Percentiles rank a stretch among this genome's conserved stretches.
phyloP scores from a whole-genome alignment of 129 eudicot species.

The Flaveria trinervia region DNA sequence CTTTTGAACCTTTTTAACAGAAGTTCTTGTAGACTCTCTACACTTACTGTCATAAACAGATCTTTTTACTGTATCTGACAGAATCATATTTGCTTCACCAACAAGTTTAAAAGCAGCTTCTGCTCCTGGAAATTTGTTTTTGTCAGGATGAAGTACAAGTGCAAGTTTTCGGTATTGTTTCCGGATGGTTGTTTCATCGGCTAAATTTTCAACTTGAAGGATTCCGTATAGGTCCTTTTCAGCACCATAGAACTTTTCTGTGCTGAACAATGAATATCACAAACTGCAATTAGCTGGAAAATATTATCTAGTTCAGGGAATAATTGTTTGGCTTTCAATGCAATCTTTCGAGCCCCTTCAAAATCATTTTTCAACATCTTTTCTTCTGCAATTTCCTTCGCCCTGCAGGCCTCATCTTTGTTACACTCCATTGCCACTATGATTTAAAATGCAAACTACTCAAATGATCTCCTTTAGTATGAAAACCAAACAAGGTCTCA shows the following conservation, averaged over 20 bases:
- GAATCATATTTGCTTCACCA: conserved; percentile 78
- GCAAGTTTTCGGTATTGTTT: conserved; percentile 89
- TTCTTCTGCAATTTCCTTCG: conserved; percentile 62
- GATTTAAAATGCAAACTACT: conserved; percentile 23
- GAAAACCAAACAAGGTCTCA: not conserved
- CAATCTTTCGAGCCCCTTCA: conserved; percentile 74
- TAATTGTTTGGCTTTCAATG: conserved; percentile 59
- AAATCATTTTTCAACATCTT: conserved; percentile 70
- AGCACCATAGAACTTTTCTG: conserved; percentile 44
- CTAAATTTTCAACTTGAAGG: conserved; percentile 71
- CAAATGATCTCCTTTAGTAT: conserved; percentile 1
- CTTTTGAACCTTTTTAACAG: conserved; percentile 36
- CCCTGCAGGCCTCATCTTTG: conserved; percentile 80
- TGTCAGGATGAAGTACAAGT: conserved; percentile 85
- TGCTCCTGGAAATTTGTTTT: conserved; percentile 88
- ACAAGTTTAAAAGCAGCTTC: conserved; percentile 95
- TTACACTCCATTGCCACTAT: conserved; percentile 68
- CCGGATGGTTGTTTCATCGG: conserved; percentile 66
- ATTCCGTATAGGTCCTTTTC: conserved; percentile 82
- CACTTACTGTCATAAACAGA: conserved; percentile 53
- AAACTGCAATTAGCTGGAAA: conserved; percentile 61
- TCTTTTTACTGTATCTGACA: conserved; percentile 64
- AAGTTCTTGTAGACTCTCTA: conserved; percentile 28
- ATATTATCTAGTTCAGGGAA: conserved; percentile 72
- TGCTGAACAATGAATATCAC: conserved; percentile 92